These are phyloP conservation scores for Monosporascus sp. DNA, from an alignment of 2,329 filamentous ascomycete genomes.

Conservation along the genomic window DNA sequence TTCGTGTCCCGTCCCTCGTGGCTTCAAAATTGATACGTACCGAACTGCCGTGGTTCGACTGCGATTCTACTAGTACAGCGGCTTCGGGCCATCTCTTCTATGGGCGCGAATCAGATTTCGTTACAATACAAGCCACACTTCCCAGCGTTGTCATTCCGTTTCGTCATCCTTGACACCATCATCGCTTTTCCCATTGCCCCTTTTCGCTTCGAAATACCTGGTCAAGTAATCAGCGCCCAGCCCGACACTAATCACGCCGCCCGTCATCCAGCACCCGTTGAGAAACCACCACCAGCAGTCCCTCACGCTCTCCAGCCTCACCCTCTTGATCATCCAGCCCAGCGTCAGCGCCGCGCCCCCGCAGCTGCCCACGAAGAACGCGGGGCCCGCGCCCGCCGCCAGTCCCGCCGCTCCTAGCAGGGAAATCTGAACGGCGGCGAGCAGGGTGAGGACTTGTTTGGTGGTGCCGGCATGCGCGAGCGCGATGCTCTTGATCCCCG, in stretches of 20 bases:
- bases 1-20: too few relatives aligned
- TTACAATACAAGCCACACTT: neutral
- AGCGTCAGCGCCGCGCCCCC: conserved; percentile 58
- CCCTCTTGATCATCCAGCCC: conserved; percentile 61
- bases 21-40: neutral
- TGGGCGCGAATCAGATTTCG: too few relatives aligned
- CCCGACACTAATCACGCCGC: conserved; percentile 55
- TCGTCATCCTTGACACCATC: neutral
- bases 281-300: conserved; percentile 76
- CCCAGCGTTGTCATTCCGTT: neutral
- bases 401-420: conserved; percentile 66
- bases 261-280: conserved; percentile 65
- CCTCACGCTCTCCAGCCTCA: conserved; percentile 60
- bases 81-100: too few relatives aligned
- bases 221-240: conserved; percentile 56
- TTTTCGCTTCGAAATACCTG: conserved; percentile 35
- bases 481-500: conserved; percentile 84
- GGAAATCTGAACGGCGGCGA: conserved; percentile 64
- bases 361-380: conserved; percentile 63
- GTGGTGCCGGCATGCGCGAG: conserved; percentile 73
- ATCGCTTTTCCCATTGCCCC: conserved; percentile 10
- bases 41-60: neutral
- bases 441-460: conserved; percentile 66
- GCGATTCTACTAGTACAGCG: too few relatives aligned
- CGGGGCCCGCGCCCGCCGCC: conserved; percentile 62